Conservation (phyloP, 768 basidiomycete species). For the Naganishia kalamii region DNA sequence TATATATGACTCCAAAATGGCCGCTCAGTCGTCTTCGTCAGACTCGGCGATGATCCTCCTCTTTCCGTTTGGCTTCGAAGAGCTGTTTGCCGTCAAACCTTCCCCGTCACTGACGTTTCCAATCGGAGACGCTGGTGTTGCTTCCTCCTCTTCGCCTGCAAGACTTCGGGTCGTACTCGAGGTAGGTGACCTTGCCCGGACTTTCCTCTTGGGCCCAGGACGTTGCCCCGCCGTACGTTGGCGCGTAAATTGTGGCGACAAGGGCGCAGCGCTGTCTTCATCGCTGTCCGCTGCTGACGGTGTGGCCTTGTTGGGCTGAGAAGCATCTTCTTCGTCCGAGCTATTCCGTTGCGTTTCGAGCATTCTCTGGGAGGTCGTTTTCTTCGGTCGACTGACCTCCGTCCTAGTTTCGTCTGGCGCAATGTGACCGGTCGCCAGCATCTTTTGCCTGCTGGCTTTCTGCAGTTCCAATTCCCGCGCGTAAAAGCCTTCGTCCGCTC, state of each 20-base stretch:
- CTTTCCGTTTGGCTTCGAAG: neutral
- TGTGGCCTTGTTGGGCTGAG: neutral
- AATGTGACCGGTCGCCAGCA: constrained; percentile 11
- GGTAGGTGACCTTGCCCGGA: neutral
- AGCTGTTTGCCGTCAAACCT: neutral
- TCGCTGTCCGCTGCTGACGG: neutral
- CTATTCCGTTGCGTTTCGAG: neutral
- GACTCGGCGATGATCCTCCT: neutral
- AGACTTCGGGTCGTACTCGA: neutral
- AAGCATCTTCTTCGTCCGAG: neutral
- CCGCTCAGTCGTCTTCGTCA: neutral
- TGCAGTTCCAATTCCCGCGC: constrained; percentile 54
- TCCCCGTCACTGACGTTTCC: neutral
- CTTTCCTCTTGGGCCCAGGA: neutral
- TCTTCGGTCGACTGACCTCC: neutral
- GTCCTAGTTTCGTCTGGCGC: neutral
- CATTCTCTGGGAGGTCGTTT: neutral
- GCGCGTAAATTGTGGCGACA: neutral
- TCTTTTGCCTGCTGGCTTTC: constrained; percentile 33
- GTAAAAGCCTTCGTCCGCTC: constrained; percentile 55
- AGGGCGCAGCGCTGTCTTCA: neutral
- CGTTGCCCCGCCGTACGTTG: neutral
- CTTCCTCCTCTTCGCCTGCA: neutral
- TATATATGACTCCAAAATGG: too few relatives aligned
- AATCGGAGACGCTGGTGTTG: neutral